phyloP scores from a whole-genome alignment of 23 red algal genomes.

The Gracilaria vermiculophylla region DNA sequence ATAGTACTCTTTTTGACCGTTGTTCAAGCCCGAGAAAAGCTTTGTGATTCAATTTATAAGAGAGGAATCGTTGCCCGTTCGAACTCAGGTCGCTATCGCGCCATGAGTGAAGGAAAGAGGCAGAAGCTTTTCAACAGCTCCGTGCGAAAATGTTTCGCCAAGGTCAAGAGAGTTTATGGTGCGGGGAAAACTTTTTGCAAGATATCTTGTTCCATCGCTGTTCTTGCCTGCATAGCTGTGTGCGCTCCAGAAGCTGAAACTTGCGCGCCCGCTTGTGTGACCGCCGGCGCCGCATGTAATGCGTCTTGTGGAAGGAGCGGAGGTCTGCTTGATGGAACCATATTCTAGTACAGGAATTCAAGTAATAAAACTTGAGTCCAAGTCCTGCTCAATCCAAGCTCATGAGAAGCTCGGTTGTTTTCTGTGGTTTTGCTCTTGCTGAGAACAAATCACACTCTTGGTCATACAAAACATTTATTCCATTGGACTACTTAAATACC shows the following conservation, averaged over 20 bases:
- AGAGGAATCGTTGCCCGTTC: neutral
- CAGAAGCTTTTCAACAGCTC: neutral
- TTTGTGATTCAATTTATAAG: slow-evolving; percentile 7
- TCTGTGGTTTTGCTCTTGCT: no score
- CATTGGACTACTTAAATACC: no score
- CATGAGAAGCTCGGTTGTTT: no score
- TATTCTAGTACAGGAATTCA: neutral
- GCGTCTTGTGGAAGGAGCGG: neutral
- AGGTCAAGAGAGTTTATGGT: neutral
- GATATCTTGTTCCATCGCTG: neutral
- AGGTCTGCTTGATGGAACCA: neutral
- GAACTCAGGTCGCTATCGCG: neutral
- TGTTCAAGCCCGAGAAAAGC: neutral
- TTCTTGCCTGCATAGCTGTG: neutral
- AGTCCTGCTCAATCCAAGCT: no score
- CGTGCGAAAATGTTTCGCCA: neutral
- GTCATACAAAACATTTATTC: no score
- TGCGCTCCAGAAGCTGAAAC: slow-evolving; percentile 6
- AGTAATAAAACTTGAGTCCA: no score
- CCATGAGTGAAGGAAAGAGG: neutral
- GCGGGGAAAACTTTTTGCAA: neutral
- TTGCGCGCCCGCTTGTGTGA: neutral
- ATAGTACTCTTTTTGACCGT: neutral
- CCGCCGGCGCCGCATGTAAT: neutral
- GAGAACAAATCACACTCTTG: no score